Evolutionary conservation across 202 grass and related monocot species (phyloP), one percentile per base, ranked within the genome.

Genomic region (Hordeum pubiflorum): DNA sequence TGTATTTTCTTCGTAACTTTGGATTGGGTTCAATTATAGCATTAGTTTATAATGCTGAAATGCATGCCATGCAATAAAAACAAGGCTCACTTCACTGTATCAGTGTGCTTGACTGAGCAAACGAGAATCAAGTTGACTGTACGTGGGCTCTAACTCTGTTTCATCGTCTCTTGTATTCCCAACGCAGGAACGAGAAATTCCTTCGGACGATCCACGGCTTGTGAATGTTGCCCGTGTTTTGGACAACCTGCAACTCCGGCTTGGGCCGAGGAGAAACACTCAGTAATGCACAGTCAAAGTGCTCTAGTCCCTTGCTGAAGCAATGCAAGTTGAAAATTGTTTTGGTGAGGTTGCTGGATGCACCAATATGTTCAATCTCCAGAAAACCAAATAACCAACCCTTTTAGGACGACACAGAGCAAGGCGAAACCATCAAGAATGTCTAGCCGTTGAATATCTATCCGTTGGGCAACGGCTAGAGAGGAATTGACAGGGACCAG

Each of bases 181-280:
- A 38, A 74, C 31, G 39, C 83, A 97, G 95, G 82, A 86, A 75
- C 81, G 95, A 55, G 88, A 97, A 87, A 94, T 97, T 69, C 95
- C 95, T 57, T 72, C 88, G 3, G 92, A 97, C 37, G 95, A 94
- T 86, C 92, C 90, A 58, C 84, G 95, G 9, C 88, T 91, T 82
- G 15, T 97, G 18, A 34, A 89, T 0, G 90, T 93, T 27, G 66
- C 70, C 13, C 92, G 84, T 46, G 71, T 76, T 21, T 84, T 93
- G 36, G 88, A 97, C 38, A 77, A 97, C 69, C 43, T 91, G 48
- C 82, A 70, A 9, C 12, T 76, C 63, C 67, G 91, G 48, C 81
- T 72, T 52, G 92, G 90, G 31, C 79, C 87, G 57, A 89, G 92
- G 84, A 88, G 78, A 77, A 61, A 61, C 61, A 7, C 37, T 10